A percentile compares a stretch with the other conserved stretches of the same genome.
Evolutionary conservation across 1,284 basidiomycete genomes (phyloP).

Genomic region (Tetrapyrgos nigripes): DNA sequence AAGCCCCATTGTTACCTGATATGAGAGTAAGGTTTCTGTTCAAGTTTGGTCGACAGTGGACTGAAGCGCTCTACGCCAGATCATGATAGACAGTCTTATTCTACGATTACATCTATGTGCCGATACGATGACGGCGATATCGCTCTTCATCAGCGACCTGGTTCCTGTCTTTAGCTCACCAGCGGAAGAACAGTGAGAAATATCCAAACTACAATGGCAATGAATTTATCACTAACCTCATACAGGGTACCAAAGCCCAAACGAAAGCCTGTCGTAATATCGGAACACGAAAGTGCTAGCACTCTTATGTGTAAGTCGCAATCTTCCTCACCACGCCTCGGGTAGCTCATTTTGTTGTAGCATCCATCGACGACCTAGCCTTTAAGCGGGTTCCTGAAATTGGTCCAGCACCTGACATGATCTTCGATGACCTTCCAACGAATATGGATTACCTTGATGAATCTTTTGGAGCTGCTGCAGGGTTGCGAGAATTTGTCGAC

Average conservation of each 20-base stretch:
- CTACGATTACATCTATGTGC: constrained; percentile 70
- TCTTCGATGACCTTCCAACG: constrained; percentile 89
- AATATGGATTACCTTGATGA: constrained; percentile 90
- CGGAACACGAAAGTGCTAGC: constrained; percentile 26
- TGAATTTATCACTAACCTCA: constrained; percentile 3
- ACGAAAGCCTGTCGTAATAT: constrained; percentile 43
- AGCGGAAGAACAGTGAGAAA: constrained; percentile 45
- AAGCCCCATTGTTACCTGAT: constrained; percentile 34
- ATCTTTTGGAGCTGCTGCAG: constrained; percentile 79
- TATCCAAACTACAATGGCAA: not conserved
- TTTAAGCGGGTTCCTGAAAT: constrained; percentile 79
- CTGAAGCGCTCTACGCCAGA: constrained; percentile 37
- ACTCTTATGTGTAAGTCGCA: constrained; percentile 44
- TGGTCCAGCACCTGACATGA: constrained; percentile 85
- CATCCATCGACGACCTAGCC: constrained; percentile 85
- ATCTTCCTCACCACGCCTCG: not conserved
- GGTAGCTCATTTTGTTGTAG: constrained; percentile 41
- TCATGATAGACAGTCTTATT: constrained; percentile 51
- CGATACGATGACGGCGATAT: constrained; percentile 65
- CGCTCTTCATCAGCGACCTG: constrained; percentile 57
- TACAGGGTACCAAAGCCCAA: constrained; percentile 34
- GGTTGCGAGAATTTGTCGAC: constrained; percentile 72
- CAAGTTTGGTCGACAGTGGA: not conserved
- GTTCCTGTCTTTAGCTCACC: constrained; percentile 45
- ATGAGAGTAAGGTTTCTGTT: constrained; percentile 43